phyloP scores from a whole-genome alignment of 768 basidiomycete species.

The Pulveroboletus sp. region DNA sequence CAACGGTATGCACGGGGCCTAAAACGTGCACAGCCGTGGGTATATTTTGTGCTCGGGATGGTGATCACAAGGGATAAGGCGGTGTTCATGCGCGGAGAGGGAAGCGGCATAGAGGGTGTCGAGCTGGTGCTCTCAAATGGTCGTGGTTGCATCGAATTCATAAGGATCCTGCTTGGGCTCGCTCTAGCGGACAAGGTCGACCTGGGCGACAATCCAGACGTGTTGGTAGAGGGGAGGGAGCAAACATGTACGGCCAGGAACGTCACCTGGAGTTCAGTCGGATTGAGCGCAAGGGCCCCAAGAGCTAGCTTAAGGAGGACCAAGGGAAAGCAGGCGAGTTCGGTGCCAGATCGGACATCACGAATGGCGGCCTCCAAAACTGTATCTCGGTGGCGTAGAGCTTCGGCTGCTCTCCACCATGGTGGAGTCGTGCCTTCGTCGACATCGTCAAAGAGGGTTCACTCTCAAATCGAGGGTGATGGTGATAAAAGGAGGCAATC shows the following conservation, averaged over 20 bases:
- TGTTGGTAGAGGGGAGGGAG: neutral
- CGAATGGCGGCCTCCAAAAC: neutral
- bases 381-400: neutral
- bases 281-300: neutral
- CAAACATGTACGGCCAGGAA: neutral
- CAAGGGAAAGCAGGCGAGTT: neutral
- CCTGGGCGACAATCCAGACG: constrained; percentile 3
- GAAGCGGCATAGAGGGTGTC: constrained; percentile 8
- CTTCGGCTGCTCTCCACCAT: neutral
- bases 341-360: neutral
- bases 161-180: constrained; percentile 10
- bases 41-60: constrained; percentile 4
- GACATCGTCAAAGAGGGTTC: neutral
- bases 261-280: neutral
- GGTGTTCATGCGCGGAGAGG: constrained; percentile 6
- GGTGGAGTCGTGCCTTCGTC: neutral
- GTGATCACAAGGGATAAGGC: neutral
- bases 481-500: neutral
- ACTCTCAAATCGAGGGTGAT: neutral
- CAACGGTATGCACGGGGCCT: constrained; percentile 2
- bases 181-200: neutral
- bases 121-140: constrained; percentile 1
- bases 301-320: no score
- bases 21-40: constrained; percentile 4
- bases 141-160: constrained; percentile 9